phyloP scores from a whole-genome alignment of 2,329 filamentous ascomycete species.

The Phaeosphaeriaceae sp. region DNA sequence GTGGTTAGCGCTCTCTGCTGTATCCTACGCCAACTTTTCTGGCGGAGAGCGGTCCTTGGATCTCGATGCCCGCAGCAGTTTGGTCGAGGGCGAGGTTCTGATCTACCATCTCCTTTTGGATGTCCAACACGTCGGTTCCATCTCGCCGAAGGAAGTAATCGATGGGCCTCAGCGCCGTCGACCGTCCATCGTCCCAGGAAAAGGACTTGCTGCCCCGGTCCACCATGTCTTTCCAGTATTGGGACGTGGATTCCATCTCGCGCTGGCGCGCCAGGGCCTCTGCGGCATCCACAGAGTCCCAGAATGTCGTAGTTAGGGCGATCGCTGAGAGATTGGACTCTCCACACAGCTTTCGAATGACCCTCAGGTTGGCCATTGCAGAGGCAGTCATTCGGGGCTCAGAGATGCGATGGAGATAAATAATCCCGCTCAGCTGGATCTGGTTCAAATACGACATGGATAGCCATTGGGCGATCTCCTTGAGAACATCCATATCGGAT shows the following conservation, averaged over 20 bases:
- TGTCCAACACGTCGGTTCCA: no score
- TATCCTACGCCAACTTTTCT: no score
- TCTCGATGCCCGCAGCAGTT: no score
- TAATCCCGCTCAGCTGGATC: neutral
- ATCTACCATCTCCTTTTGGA: no score
- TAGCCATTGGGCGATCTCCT: neutral
- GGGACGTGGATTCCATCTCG: neutral
- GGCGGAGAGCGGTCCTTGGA: no score
- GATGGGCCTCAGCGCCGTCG: no score
- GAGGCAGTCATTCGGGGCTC: neutral
- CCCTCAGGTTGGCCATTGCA: neutral
- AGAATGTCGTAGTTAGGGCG: neutral
- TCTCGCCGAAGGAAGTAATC: no score
- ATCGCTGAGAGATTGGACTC: neutral
- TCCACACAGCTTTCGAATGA: neutral
- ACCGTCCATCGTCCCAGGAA: neutral
- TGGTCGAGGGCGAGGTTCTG: no score
- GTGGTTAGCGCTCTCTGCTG: no score
- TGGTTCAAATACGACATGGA: neutral
- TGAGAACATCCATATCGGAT: neutral
- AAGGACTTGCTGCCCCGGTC: neutral
- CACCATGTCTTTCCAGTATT: neutral
- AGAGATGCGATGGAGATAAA: neutral
- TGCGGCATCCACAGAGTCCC: neutral
- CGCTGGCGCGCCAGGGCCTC: neutral